Percentiles rank a stretch among this genome's conserved stretches.
These are phyloP conservation scores for Cubamyces lactineus DNA, from an alignment of 768 basidiomycete species.

Conservation along the genomic window DNA sequence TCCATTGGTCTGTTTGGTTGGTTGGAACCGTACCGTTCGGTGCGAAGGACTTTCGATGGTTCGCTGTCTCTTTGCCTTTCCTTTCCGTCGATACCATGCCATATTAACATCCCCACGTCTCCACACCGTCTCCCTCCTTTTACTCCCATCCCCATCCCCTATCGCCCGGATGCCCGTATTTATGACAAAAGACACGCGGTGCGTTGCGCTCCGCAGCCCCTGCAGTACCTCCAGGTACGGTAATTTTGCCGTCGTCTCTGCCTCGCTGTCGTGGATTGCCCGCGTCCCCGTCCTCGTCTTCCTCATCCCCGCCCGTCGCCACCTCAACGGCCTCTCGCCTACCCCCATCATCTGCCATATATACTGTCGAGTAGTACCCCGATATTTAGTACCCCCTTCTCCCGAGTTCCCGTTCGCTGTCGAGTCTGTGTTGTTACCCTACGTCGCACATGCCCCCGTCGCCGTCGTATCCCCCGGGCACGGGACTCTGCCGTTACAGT, in stretches of 20 bases:
- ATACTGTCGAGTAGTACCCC: background rate
- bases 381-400: background rate
- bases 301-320: too few relatives aligned
- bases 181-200: slow-evolving; percentile 21
- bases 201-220: background rate
- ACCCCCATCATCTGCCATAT: background rate
- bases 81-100: slow-evolving; percentile 12
- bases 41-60: slow-evolving; percentile 9
- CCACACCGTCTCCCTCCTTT: background rate
- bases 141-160: background rate
- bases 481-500: background rate
- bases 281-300: too few relatives aligned
- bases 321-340: background rate
- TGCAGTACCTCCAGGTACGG: background rate
- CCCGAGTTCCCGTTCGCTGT: slow-evolving; percentile 3
- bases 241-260: background rate
- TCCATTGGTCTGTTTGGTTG: background rate
- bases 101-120: background rate
- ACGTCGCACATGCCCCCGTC: background rate
- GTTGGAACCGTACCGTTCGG: background rate
- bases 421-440: slow-evolving; percentile 21
- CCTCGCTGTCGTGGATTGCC: too few relatives aligned
- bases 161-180: slow-evolving; percentile 19
- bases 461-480: background rate
- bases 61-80: background rate